A percentile compares a stretch with the other conserved stretches of the same genome.
Conservation (phyloP, 805 yeast genomes). For the Wickerhamomyces tratensis region DNA sequence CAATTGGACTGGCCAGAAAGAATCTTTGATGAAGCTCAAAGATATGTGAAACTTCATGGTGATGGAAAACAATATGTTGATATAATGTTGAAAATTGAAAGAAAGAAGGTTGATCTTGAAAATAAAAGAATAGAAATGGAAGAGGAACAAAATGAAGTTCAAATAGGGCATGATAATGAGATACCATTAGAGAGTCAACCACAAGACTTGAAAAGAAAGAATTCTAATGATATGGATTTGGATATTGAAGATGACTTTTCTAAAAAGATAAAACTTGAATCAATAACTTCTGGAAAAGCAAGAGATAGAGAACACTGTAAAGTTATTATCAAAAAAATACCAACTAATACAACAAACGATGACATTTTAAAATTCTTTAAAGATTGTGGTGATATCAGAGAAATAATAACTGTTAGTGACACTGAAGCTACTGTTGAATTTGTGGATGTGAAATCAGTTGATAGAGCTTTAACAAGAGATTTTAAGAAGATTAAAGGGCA, state of each 20-base stretch:
- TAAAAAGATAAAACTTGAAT: conserved; percentile 4
- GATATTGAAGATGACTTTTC: conserved; percentile 3
- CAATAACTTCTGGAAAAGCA: conserved; percentile 2
- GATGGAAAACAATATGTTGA: conserved; percentile 12
- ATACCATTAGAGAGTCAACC: too few relatives aligned
- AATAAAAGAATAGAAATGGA: conserved; percentile 4
- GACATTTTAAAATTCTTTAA: conserved; percentile 34
- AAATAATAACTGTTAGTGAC: conserved; percentile 17
- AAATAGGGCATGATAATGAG: too few relatives aligned
- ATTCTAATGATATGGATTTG: conserved; percentile 2
- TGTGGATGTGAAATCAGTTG: conserved; percentile 31
- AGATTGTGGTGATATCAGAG: conserved; percentile 50
- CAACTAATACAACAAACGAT: conserved; percentile 27
- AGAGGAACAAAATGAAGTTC: conserved; percentile 4
- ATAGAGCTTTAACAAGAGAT: conserved; percentile 53
- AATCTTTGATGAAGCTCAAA: conserved; percentile 33
- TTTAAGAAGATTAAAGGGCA: conserved; percentile 34
- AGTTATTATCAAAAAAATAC: conserved; percentile 42
- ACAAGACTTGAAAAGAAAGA: background rate
- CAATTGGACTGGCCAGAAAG: conserved; percentile 42
- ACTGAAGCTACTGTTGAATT: conserved; percentile 52
- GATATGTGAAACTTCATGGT: conserved; percentile 28
- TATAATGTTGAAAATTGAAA: conserved; percentile 19
- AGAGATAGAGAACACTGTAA: conserved; percentile 55
- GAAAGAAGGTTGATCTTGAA: conserved; percentile 10